Evolutionary conservation across 495 filamentous ascomycete species (phyloP), one percentile per base, ranked within the genome.

Genomic region (Alectoria sarmentosa): DNA sequence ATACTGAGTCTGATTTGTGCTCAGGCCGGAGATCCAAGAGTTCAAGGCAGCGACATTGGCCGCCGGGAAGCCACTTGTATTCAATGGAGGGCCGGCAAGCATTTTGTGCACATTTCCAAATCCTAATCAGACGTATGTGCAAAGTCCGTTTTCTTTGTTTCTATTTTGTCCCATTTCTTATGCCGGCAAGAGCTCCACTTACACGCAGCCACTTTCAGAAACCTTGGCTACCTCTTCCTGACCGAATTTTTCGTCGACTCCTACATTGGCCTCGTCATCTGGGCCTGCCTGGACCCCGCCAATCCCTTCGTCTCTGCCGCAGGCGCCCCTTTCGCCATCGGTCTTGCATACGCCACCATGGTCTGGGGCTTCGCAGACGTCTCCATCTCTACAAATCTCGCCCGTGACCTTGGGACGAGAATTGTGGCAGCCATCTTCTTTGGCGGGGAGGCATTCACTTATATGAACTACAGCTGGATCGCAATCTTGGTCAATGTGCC

Each of bases 351-450:
- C 67, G 78, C 67, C 36, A 71, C 67, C 61, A 82, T 81, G 78
- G 70, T 80, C 61, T 82, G 78, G 78, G 78, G 73, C 23, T 80
- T 80, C 62, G 78, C 77, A 48, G 71, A 75, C 58, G 73, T 78
- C 30, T 76, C 76, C 59, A 81, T 83, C 69, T 76, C 73, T 48
- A 82, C 81, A 6, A 83, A 83, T 66, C 61, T 80, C 26, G 81
- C 81, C 61, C 71, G 81, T 65, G 81, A 83, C 67, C 71, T 83
- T 13, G 81, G 81, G 6, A 75, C 77, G 1, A 74, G 81, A n/a
- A 78, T 83, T 46, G 81, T 82, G 11, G 81, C 79, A 11, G 81
- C 81, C 17, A 82, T 84, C 56, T 83, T 80, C 73, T 82, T 76
- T 63, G 79, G 79, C 66, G 69, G 75, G 6, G 79, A 83, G 56